A percentile compares a stretch with the other conserved stretches of the same genome.
Evolutionary conservation across 1,284 basidiomycete genomes (phyloP).

Genomic region (Retiboletus fuscus): DNA sequence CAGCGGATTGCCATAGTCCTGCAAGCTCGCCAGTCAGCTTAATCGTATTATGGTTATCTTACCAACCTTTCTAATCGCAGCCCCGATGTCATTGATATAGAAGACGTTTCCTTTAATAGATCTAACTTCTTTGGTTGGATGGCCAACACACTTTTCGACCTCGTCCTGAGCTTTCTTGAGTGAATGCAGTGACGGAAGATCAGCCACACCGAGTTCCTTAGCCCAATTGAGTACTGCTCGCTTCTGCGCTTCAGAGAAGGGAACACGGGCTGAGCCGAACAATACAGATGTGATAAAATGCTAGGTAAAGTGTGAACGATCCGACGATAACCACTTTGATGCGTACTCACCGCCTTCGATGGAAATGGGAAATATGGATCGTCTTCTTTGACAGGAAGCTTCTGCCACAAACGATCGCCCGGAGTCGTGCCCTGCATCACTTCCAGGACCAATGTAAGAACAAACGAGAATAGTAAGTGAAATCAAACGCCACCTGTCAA

Average conservation of each 20-base stretch:
- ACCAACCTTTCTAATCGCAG: constrained; percentile 1
- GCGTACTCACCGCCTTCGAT: not conserved
- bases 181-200: constrained; percentile 39
- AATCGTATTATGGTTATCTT: not conserved
- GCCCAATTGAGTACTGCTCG: constrained; percentile 47
- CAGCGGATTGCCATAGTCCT: constrained; percentile 47
- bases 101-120: constrained; percentile 41
- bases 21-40: constrained; percentile 12
- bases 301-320: not conserved
- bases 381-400: not conserved
- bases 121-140: not conserved
- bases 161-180: constrained; percentile 20
- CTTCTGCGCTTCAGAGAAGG: constrained; percentile 34
- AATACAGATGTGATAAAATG: constrained; percentile 10
- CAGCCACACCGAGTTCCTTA: constrained; percentile 37
- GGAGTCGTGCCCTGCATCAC: not conserved
- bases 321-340: not conserved
- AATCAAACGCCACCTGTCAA: not conserved
- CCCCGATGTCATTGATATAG: constrained; percentile 41
- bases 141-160: not conserved
- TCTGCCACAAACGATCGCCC: not conserved
- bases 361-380: not conserved
- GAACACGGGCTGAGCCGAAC: not conserved
- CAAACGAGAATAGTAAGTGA: not conserved
- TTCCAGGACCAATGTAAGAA: not conserved